Conservation (phyloP, 345 rosid genomes). For the Eucalyptus pumila region DNA sequence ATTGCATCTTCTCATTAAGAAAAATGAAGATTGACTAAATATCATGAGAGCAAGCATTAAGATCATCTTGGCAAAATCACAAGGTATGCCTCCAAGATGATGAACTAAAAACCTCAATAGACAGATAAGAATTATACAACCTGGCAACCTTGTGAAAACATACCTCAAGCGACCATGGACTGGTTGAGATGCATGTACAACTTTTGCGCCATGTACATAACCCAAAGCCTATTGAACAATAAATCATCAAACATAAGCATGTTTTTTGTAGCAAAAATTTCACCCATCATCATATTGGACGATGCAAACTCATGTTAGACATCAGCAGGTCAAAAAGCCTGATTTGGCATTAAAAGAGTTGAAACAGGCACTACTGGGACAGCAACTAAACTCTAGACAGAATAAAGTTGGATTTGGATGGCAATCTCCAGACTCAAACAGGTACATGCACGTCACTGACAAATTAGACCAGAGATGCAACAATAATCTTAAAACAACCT, state of each 20-base stretch:
- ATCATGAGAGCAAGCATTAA: neutral
- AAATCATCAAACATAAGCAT: neutral
- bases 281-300: neutral
- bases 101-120: neutral
- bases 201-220: slow-evolving; percentile 76
- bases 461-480: neutral
- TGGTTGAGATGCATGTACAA: slow-evolving; percentile 85
- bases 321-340: neutral
- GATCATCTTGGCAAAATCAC: neutral
- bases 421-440: neutral
- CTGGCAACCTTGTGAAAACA: neutral
- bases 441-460: neutral
- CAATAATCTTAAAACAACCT: slow-evolving; percentile 28
- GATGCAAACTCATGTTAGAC: neutral
- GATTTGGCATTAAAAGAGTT: neutral
- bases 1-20: neutral
- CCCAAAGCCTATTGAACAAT: slow-evolving; percentile 68
- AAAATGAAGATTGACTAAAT: neutral
- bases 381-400: neutral
- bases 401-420: neutral
- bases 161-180: slow-evolving; percentile 97
- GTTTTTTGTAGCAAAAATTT: neutral
- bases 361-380: neutral
- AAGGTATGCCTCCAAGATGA: neutral
- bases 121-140: neutral